Percentiles rank a stretch among this genome's conserved stretches.
These are phyloP conservation scores for Colletotrichum caudatum DNA, from an alignment of 2,329 filamentous ascomycete species.

Conservation along the genomic window DNA sequence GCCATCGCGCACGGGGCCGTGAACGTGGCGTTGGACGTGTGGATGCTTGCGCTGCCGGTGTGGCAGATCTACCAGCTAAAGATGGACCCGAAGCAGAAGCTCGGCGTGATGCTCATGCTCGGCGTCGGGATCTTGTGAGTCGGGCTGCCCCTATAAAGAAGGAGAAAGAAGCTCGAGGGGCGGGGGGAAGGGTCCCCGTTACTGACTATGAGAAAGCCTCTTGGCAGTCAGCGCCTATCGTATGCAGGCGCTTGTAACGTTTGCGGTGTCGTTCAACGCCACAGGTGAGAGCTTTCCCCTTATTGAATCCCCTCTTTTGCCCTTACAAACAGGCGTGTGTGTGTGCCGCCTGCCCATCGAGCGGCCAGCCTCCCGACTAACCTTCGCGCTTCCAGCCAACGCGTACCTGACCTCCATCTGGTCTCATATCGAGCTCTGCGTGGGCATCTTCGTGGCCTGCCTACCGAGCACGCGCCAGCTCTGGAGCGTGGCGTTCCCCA, in stretches of 20 bases:
- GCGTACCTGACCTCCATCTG: slow-evolving; percentile 28
- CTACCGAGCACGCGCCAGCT: slow-evolving; percentile 35
- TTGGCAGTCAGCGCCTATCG: slow-evolving; percentile 36
- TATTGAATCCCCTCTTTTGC: fast-evolving
- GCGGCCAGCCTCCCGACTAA: not conserved
- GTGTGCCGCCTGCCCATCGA: too few species aligned
- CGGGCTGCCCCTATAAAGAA: not conserved
- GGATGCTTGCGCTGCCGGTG: slow-evolving; percentile 58
- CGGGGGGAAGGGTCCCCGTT: too few species aligned
- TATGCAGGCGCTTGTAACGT: slow-evolving; percentile 2
- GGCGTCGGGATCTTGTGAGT: slow-evolving; percentile 47
- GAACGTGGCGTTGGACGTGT: slow-evolving; percentile 59
- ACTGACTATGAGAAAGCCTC: slow-evolving; percentile 9
- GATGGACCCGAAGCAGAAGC: slow-evolving; percentile 52
- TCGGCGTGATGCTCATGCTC: slow-evolving; percentile 54
- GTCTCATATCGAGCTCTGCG: slow-evolving; percentile 33
- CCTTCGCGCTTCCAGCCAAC: not conserved
- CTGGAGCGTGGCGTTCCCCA: slow-evolving; percentile 30
- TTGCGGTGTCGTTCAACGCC: slow-evolving; percentile 29
- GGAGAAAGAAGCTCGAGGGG: not conserved
- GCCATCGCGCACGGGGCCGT: slow-evolving; percentile 55
- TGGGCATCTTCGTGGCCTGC: slow-evolving; percentile 33
- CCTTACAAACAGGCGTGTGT: not conserved
- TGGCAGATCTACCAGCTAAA: slow-evolving; percentile 49
- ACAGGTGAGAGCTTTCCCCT: slow-evolving; percentile 21